Base-by-base conservation (phyloP, 495 filamentous ascomycete genomes). In the Talaromyces nanjingensis region DNA sequence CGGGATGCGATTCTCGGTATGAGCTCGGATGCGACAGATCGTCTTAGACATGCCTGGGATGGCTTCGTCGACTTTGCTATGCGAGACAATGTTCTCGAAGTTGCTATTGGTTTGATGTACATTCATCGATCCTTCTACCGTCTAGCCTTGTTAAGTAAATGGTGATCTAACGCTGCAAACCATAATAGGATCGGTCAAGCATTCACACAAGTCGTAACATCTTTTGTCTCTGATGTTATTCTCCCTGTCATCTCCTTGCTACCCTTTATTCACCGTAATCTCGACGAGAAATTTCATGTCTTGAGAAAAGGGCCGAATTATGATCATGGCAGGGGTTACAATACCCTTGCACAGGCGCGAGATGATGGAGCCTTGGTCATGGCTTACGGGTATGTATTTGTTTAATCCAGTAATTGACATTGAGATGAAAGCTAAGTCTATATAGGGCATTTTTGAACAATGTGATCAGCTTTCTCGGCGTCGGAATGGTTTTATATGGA, bases 281-380 rank as follows among this genome's bases (percentile, higher is more conserved):
- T 92, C 67, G 84, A 88, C 58, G 86, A 89, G 74, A 91, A 91
- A 71, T 92, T 92, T 66, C 85, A 87, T 0, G 83, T 90, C 6
- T 70, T 91, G 54, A 80, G 74, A 20, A 56, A 72, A 4, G 89
- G 89, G 0, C 81, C 83, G 1, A 73, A 85, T 60, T 83, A 77
- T 60, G 70, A 65, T 16, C 9, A 57, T 6, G 70, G 69, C 3
- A 57, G 72, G 31, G 84, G 84, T 11, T 92, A 92, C 69, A 91
- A 89, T 65, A 92, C 89, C 1, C 69, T 89, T 11, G 72, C 83
- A 54, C 82, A 87, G 71, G 89, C 89, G 6, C 78, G 84, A 65
- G 81, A 81, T 12, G 89, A 92, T 70, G 89, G 89, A 6, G 88
- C 88, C 3, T 79, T 91, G 4, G 83, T 91, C 33, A 79, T 90